Conservation (phyloP, 192 early-diverging fungal genomes). For the Rhizophagus clarus region DNA sequence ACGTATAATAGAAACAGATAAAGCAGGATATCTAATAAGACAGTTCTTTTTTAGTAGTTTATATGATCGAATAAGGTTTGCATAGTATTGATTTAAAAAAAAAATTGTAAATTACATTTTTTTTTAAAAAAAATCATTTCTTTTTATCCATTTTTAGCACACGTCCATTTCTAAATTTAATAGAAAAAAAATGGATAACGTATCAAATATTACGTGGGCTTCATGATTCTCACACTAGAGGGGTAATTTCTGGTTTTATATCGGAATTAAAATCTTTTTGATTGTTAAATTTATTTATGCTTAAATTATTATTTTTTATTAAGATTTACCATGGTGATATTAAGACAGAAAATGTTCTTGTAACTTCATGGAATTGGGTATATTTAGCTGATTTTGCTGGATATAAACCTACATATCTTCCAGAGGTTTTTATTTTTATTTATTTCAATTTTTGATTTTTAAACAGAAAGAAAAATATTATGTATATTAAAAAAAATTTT, state of each 20-base stretch:
- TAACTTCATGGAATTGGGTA: conserved; percentile 96
- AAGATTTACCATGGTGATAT: conserved; percentile 93
- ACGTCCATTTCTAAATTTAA: conserved; percentile 82
- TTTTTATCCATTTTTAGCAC: conserved; percentile 58
- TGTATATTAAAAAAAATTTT: conserved; percentile 11
- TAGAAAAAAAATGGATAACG: conserved; percentile 96
- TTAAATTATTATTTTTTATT: neutral
- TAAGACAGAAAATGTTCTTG: conserved; percentile 92
- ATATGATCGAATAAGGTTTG: conserved; percentile 92
- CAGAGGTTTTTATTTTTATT: conserved; percentile 61
- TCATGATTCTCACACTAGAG: conserved; percentile 71
- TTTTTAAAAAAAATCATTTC: neutral
- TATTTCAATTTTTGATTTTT: neutral
- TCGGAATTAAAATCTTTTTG: neutral
- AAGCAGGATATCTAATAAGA: conserved; percentile 85
- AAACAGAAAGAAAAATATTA: neutral
- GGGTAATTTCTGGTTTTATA: neutral
- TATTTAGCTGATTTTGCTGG: conserved; percentile 88
- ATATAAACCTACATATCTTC: conserved; percentile 91
- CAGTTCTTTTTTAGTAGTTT: conserved; percentile 90
- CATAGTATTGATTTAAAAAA: neutral
- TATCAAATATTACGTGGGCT: conserved; percentile 85
- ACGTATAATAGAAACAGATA: conserved; percentile 83
- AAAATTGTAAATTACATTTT: neutral
- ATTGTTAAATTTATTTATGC: neutral